Percentiles rank a stretch among this genome's conserved stretches.
Evolutionary conservation across 1,139 yeast genomes (phyloP).

Genomic region (Candida tetrigidarum): DNA sequence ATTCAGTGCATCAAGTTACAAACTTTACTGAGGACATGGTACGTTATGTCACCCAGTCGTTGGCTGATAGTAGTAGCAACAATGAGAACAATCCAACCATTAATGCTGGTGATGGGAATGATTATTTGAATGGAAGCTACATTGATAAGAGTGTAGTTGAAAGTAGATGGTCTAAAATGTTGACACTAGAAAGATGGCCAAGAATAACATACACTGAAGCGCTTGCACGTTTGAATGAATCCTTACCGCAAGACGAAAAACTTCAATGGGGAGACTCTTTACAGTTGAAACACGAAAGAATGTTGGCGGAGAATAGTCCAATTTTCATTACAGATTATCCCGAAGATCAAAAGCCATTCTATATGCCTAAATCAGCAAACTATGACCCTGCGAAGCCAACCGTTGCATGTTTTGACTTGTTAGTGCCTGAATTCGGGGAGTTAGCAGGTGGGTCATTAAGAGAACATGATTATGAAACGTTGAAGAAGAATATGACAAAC

Average conservation of each 20-base stretch:
- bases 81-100: constrained; percentile 14
- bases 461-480: constrained; percentile 61
- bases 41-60: constrained; percentile 48
- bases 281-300: constrained; percentile 88
- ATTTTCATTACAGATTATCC: constrained; percentile 95
- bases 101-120: constrained; percentile 34
- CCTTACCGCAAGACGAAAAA: constrained; percentile 6
- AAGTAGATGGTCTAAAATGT: constrained; percentile 38
- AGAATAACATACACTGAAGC: constrained; percentile 79
- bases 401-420: constrained; percentile 87
- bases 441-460: constrained; percentile 95
- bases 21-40: constrained; percentile 72
- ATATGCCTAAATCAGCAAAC: constrained; percentile 64
- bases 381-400: constrained; percentile 50
- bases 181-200: constrained; percentile 58
- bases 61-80: constrained; percentile 21
- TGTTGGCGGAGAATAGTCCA: constrained; percentile 80
- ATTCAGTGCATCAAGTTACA: constrained; percentile 62
- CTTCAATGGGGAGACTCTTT: constrained; percentile 70
- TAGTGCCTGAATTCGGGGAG: constrained; percentile 94
- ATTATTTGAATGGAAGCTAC: constrained; percentile 47
- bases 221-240: constrained; percentile 44
- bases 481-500: constrained; percentile 52
- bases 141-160: constrained; percentile 33
- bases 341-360: constrained; percentile 77